phyloP scores from a whole-genome alignment of 116 monocot species.

The Cymodocea nodosa region DNA sequence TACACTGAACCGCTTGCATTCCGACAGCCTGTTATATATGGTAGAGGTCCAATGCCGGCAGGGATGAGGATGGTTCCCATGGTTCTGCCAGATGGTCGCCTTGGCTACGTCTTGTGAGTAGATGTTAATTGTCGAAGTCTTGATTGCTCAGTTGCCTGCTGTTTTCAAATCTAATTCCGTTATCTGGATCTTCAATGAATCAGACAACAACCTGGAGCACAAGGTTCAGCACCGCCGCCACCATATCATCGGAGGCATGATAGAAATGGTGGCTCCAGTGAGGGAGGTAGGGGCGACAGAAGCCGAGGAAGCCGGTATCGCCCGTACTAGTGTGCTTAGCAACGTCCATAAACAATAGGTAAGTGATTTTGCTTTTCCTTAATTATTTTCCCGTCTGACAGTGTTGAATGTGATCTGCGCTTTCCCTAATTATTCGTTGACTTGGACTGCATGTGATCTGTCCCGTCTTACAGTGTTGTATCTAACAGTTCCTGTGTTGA shows the following conservation, averaged over 20 bases:
- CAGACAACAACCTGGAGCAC: slow-evolving; percentile 85
- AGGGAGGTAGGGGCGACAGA: slow-evolving; percentile 38
- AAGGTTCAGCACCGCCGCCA: slow-evolving; percentile 25
- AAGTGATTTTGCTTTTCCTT: too few relatives aligned
- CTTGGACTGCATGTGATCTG: too few relatives aligned
- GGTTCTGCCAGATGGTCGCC: slow-evolving; percentile 83
- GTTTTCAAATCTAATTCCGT: background rate
- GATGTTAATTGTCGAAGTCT: background rate
- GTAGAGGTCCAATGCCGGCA: slow-evolving; percentile 72
- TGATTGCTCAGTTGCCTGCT: background rate
- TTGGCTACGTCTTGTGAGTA: slow-evolving; percentile 87
- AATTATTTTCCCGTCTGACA: too few relatives aligned
- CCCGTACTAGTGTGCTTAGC: slow-evolving; percentile 37
- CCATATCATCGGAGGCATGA: slow-evolving; percentile 36
- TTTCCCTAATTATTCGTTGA: too few relatives aligned
- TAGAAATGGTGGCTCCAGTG: slow-evolving; percentile 33
- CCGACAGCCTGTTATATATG: slow-evolving; percentile 78
- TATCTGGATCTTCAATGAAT: background rate
- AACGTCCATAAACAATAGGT: background rate
- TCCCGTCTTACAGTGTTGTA: too few relatives aligned
- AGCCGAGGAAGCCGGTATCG: slow-evolving; percentile 45
- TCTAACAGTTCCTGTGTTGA: too few relatives aligned
- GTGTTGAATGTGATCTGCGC: too few relatives aligned
- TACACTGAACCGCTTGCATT: background rate
- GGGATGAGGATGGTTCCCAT: slow-evolving; percentile 96